These are phyloP conservation scores for Coniochaeta hoffmannii DNA, from an alignment of 2,329 filamentous ascomycete genomes.

Conservation along the genomic window DNA sequence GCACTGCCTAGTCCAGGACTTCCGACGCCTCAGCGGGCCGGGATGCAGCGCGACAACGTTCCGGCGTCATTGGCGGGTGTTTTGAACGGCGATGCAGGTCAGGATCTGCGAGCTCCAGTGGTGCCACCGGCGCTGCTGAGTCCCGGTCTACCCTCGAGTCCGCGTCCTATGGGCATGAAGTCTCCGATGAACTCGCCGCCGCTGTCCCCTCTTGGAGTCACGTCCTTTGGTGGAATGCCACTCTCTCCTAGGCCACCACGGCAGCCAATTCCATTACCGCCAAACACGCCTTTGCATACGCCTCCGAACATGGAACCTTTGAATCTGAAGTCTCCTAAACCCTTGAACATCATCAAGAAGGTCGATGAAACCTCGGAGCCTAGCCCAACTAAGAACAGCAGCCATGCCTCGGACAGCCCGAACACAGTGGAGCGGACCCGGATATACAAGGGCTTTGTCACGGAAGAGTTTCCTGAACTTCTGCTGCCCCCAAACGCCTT, in stretches of 20 bases:
- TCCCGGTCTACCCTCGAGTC: conserved; percentile 52
- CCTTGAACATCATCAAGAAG: conserved; percentile 30
- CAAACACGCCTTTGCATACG: conserved; percentile 59
- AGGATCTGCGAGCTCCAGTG: conserved; percentile 2
- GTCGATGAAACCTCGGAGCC: conserved; percentile 14
- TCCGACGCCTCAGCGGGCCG: background rate
- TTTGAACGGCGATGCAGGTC: conserved; percentile 28
- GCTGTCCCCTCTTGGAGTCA: conserved; percentile 54
- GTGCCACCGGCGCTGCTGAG: conserved; percentile 36
- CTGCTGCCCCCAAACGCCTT: conserved; percentile 83
- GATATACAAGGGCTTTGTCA: conserved; percentile 71
- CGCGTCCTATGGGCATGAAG: conserved; percentile 47
- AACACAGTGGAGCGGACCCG: conserved; percentile 30
- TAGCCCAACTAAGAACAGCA: conserved; percentile 23
- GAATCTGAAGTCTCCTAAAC: conserved; percentile 30
- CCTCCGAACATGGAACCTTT: conserved; percentile 31
- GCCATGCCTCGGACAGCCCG: conserved; percentile 29
- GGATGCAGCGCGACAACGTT: conserved; percentile 25
- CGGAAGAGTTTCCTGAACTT: conserved; percentile 80
- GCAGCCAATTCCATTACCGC: conserved; percentile 65
- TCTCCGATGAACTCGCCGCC: conserved; percentile 55
- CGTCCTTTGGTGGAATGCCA: conserved; percentile 12
- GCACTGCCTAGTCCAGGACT: background rate
- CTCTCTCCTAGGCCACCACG: conserved; percentile 69
- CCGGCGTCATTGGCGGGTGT: conserved; percentile 47